phyloP scores from a whole-genome alignment of 306 rosid species.

The Arachis stenosperma region DNA sequence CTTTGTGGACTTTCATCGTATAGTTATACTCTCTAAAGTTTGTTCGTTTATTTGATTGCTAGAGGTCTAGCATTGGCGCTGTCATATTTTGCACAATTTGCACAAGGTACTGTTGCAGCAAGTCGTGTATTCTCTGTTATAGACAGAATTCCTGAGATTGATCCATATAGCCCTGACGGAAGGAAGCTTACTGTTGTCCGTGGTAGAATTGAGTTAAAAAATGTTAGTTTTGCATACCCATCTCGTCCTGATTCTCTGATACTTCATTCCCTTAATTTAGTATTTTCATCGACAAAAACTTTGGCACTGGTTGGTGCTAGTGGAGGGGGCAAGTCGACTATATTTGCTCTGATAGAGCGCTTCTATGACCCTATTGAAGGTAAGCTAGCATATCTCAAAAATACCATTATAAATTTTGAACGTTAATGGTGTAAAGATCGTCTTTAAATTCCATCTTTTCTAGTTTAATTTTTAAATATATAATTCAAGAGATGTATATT shows the following conservation, averaged over 20 bases:
- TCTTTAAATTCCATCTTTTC: no score
- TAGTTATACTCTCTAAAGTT: not conserved
- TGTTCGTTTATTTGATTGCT: slow-evolving; percentile 5
- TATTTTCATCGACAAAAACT: slow-evolving; percentile 72
- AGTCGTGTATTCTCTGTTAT: slow-evolving; percentile 72
- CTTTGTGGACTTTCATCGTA: slow-evolving; percentile 11
- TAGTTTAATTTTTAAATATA: no score
- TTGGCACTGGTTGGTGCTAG: slow-evolving; percentile 84
- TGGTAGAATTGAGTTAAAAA: slow-evolving; percentile 79
- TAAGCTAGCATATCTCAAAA: slow-evolving; percentile 33
- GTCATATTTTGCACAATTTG: slow-evolving; percentile 83
- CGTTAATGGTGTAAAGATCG: no score
- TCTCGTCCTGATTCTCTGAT: slow-evolving; percentile 71
- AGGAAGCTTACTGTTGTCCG: slow-evolving; percentile 53
- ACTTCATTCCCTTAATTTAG: slow-evolving; percentile 63
- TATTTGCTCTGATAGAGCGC: slow-evolving; percentile 88
- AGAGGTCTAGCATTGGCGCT: slow-evolving; percentile 92
- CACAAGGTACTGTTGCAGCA: slow-evolving; percentile 92
- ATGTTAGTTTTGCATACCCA: slow-evolving; percentile 71
- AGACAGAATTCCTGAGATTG: slow-evolving; percentile 84
- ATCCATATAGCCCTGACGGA: slow-evolving; percentile 70
- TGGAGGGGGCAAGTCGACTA: slow-evolving; percentile 95
- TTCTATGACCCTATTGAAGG: slow-evolving; percentile 82
- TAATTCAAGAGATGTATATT: no score
- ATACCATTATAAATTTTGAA: not conserved